Conservation (phyloP, 768 basidiomycete genomes). For the Kwoniella sp. region DNA sequence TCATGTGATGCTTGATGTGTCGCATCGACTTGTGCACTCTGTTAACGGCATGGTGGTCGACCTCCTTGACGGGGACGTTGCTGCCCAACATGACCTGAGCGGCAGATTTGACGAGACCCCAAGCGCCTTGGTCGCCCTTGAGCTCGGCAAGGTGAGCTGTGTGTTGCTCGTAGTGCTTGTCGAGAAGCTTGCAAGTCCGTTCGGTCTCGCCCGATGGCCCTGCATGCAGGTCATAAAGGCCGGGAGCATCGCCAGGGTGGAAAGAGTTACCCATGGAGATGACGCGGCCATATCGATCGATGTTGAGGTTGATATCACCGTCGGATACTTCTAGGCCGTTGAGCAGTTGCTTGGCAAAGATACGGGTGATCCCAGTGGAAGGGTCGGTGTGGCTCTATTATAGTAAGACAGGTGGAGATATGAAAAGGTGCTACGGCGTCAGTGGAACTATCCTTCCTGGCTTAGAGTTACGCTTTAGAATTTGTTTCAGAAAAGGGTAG, state of each 20-base stretch:
- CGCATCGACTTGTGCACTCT: slow-evolving; percentile 31
- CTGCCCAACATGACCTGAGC: slow-evolving; percentile 37
- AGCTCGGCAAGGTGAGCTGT: slow-evolving; percentile 28
- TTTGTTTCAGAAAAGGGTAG: background rate
- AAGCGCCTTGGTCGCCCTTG: slow-evolving; percentile 40
- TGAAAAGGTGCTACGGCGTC: slow-evolving; percentile 5
- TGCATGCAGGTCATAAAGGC: slow-evolving; percentile 52
- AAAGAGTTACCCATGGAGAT: slow-evolving; percentile 89
- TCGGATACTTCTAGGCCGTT: slow-evolving; percentile 86
- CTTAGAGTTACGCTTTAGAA: background rate
- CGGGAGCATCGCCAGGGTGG: slow-evolving; percentile 67
- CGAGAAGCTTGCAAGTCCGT: slow-evolving; percentile 35
- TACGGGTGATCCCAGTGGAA: slow-evolving; percentile 82
- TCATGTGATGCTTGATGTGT: slow-evolving; percentile 39
- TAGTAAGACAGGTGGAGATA: background rate
- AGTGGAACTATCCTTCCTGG: background rate
- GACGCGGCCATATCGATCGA: slow-evolving; percentile 74
- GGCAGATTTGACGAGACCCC: slow-evolving; percentile 49
- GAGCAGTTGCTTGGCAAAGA: slow-evolving; percentile 81
- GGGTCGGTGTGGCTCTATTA: slow-evolving; percentile 70
- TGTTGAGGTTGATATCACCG: slow-evolving; percentile 90
- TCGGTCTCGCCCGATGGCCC: slow-evolving; percentile 31
- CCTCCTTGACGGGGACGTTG: slow-evolving; percentile 20
- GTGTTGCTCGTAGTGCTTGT: slow-evolving; percentile 30
- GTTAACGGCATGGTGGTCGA: slow-evolving; percentile 30